These are phyloP conservation scores for Murraya koenigii DNA, from an alignment of 345 rosid genomes.

Conservation along the genomic window DNA sequence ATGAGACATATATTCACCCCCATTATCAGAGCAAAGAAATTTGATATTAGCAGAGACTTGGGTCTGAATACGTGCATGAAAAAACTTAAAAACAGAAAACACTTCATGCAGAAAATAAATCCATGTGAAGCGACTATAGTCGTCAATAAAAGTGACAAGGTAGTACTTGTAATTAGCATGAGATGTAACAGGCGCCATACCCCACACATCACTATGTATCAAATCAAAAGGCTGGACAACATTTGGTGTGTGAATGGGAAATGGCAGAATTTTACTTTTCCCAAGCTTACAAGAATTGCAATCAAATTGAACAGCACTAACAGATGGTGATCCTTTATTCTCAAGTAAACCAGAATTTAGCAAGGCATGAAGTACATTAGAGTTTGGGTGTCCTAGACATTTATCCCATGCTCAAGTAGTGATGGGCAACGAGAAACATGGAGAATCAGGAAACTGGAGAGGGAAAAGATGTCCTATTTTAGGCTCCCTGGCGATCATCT, in stretches of 20 bases:
- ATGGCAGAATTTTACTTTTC: not conserved
- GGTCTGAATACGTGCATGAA: not conserved
- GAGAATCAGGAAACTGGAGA: not conserved
- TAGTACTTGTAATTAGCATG: constrained; percentile 7
- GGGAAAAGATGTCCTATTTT: not conserved
- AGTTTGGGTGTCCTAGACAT: not conserved
- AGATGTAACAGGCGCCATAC: not conserved
- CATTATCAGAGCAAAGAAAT: not conserved
- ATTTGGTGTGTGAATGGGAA: not conserved
- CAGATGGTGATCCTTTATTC: not conserved
- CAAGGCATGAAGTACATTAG: not conserved
- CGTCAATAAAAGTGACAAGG: constrained; percentile 1
- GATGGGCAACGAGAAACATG: not conserved
- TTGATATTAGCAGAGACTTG: no score
- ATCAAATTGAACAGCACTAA: not conserved
- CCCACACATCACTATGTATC: not conserved
- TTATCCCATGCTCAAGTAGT: constrained; percentile 3
- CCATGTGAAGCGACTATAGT: no score
- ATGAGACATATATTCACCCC: not conserved
- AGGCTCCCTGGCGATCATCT: constrained; percentile 6
- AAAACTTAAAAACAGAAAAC: not conserved
- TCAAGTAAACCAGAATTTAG: not conserved
- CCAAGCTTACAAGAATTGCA: not conserved
- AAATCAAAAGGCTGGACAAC: not conserved
- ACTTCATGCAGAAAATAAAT: not conserved